Evolutionary conservation across 768 basidiomycete genomes (phyloP).

Genomic region (Suillus weaverae): DNA sequence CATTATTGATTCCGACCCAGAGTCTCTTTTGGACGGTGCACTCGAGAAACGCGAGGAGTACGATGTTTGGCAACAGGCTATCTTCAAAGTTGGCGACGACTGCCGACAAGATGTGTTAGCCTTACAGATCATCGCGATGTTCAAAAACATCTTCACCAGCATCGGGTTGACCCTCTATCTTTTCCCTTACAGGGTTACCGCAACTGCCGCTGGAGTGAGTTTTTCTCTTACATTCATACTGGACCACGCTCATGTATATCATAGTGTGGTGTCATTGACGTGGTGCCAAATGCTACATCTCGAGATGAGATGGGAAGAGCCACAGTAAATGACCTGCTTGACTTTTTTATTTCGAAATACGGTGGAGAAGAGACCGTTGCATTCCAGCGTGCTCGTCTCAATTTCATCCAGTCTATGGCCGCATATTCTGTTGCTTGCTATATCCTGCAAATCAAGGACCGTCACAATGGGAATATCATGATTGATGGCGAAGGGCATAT

Average conservation of each 20-base stretch:
- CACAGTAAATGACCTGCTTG: conserved; percentile 93
- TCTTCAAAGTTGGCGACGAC: conserved; percentile 99
- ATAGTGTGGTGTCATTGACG: conserved; percentile 97
- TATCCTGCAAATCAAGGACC: conserved; percentile 96
- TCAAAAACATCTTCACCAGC: conserved; percentile 94
- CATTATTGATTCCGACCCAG: conserved; percentile 67
- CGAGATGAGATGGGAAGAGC: conserved; percentile 99
- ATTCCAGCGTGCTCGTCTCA: conserved; percentile 90
- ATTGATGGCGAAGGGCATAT: conserved; percentile 98
- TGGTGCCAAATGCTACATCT: conserved; percentile 96
- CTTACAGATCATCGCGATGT: conserved; percentile 97
- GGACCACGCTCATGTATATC: background rate
- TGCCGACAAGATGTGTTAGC: conserved; percentile 99
- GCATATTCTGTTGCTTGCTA: conserved; percentile 98
- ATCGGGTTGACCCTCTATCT: conserved; percentile 90
- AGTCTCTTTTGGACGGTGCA: conserved; percentile 67
- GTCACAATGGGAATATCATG: conserved; percentile 99
- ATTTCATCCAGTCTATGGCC: conserved; percentile 99
- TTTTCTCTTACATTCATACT: conserved; percentile 2
- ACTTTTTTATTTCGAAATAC: conserved; percentile 93
- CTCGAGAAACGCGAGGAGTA: conserved; percentile 61
- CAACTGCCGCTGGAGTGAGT: conserved; percentile 92
- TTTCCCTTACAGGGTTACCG: conserved; percentile 95
- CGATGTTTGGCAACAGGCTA: conserved; percentile 96
- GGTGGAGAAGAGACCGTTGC: conserved; percentile 85